Conservation (phyloP, 305 asterid genomes). For the Solanum hybrid region DNA sequence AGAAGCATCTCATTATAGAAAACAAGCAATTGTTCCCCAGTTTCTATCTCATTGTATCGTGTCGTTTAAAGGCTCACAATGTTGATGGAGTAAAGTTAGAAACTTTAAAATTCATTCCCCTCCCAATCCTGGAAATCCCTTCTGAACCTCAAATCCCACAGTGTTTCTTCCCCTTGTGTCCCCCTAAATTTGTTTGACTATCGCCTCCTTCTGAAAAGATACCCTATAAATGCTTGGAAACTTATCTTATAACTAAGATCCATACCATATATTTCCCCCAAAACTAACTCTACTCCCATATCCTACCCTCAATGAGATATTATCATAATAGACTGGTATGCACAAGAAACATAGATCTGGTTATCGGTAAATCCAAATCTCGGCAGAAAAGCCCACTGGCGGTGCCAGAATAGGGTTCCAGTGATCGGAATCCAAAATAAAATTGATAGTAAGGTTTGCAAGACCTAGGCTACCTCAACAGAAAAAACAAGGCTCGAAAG, state of each 20-base stretch:
- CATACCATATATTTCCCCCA: not conserved
- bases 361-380: not conserved
- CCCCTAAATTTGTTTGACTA: not conserved
- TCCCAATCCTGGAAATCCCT: not conserved
- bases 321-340: not conserved
- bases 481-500: not conserved
- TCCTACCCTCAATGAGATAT: not conserved
- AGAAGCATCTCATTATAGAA: not conserved
- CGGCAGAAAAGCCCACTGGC: not conserved
- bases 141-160: not conserved
- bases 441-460: not conserved
- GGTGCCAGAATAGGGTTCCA: not conserved
- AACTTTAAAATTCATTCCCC: not conserved
- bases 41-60: not conserved
- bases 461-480: not conserved
- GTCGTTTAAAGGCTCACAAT: not conserved
- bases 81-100: not conserved
- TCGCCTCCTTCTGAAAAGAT: not conserved
- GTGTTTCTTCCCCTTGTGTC: not conserved
- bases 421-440: not conserved
- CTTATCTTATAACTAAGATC: not conserved
- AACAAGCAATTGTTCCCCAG: not conserved
- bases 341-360: not conserved
- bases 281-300: not conserved
- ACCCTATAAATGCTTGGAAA: not conserved